Conservation (phyloP, 306 rosid genomes). For the Senna tora region DNA sequence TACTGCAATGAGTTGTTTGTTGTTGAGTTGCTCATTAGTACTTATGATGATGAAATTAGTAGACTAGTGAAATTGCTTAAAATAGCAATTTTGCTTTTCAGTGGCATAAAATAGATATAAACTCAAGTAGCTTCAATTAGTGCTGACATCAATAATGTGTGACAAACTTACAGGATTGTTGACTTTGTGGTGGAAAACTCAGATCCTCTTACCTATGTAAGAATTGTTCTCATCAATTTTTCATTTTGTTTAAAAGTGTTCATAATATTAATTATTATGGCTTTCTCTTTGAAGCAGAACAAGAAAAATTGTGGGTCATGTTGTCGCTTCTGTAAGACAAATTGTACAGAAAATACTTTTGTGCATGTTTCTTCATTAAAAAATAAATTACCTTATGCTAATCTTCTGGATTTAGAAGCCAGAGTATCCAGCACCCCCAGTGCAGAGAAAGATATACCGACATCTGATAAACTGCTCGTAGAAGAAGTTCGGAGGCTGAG, state of each 20-base stretch:
- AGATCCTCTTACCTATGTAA: slow-evolving; percentile 88
- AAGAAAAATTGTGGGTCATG: slow-evolving; percentile 63
- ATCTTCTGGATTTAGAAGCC: slow-evolving; percentile 38
- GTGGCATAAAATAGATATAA: not conserved
- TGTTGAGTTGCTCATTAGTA: slow-evolving; percentile 2
- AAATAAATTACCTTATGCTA: slow-evolving; percentile 36
- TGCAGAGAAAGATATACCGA: slow-evolving; percentile 42
- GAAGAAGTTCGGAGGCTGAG: slow-evolving; percentile 68
- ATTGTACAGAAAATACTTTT: too few relatives aligned
- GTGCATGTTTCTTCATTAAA: slow-evolving; percentile 40
- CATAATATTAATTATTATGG: slow-evolving; percentile 21
- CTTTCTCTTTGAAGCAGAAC: slow-evolving; percentile 54
- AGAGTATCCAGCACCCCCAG: slow-evolving; percentile 21
- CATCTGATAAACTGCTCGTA: slow-evolving; percentile 53
- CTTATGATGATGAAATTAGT: not conserved
- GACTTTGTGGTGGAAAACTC: slow-evolving; percentile 72
- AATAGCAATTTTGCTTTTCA: not conserved
- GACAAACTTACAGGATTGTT: slow-evolving; percentile 60
- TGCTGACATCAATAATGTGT: not conserved
- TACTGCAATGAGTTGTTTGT: slow-evolving; percentile 93
- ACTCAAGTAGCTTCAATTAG: not conserved
- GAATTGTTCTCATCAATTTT: slow-evolving; percentile 33
- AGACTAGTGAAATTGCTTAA: not conserved
- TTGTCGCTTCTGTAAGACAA: slow-evolving; percentile 65
- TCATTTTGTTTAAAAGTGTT: slow-evolving; percentile 33